A percentile compares a stretch with the other conserved stretches of the same genome.
These are phyloP conservation scores for Datura wrightii DNA, from an alignment of 257 asterid genomes.

Conservation along the genomic window DNA sequence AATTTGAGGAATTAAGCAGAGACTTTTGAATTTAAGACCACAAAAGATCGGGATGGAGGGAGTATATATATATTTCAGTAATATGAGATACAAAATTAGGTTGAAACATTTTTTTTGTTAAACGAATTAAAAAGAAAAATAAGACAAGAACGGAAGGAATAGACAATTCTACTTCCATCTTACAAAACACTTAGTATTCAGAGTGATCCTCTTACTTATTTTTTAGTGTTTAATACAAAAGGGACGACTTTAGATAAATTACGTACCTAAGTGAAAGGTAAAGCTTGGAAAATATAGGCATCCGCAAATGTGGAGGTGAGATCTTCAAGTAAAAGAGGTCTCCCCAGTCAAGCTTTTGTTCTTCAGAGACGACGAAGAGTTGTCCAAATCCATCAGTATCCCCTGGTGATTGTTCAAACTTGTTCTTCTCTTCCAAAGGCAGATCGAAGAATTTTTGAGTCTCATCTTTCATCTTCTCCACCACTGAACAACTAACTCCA, in stretches of 20 bases:
- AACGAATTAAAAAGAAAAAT: no score
- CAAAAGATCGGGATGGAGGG: no score
- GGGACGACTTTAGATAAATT: not conserved
- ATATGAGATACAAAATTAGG: no score
- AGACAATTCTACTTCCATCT: no score
- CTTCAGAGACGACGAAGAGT: not conserved
- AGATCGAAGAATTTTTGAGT: not conserved
- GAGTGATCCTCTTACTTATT: not conserved
- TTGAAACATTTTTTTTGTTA: no score
- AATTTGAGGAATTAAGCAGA: no score
- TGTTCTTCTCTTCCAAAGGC: not conserved
- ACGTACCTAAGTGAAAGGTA: not conserved
- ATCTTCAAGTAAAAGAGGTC: not conserved
- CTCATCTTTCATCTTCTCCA: not conserved
- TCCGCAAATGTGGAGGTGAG: not conserved
- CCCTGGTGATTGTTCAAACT: not conserved
- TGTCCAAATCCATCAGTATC: constrained; percentile 12
- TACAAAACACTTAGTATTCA: no score
- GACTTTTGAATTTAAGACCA: no score
- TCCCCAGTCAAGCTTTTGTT: constrained; percentile 5
- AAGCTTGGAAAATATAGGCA: not conserved
- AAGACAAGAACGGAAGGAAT: no score
- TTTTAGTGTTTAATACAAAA: no score
- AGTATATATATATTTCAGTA: no score
- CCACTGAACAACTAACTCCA: not conserved